Base-by-base conservation (phyloP, 2,329 filamentous ascomycete species). In the Arthrobotrys conoides region DNA sequence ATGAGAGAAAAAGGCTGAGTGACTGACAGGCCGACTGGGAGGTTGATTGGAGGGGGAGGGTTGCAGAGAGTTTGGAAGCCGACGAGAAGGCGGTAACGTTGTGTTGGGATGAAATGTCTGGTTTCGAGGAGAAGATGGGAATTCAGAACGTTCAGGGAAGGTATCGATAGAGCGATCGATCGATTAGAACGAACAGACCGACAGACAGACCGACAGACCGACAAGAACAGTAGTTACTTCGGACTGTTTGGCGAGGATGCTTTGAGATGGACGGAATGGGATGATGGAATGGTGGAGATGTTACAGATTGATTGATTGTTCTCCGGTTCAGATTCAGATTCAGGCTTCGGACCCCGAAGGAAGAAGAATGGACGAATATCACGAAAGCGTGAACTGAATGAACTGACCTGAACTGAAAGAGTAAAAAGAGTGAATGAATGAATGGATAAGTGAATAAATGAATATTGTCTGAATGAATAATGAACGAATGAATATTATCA, bases 91-190 rank as follows among this genome's bases (percentile, higher is more conserved):
- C 38, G 46, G 55, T n/a, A 59, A 1, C 14, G 38, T 61, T 41
- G 66, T 63, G 67, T 63, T 63, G 67, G 44, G 36, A 55, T 61
- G 71, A 64, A 46, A 66, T 51, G 46, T 76, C 55, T 49, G 64
- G 71, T 76, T 69, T 76, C 71, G 64, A 76, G 22, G 66, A n/a
- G 46, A 57, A 46, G n/a, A 4, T 16, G 10, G 16, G 44, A 46
- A 46, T 46, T 44, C 18, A 16, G n/a, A n/a, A n/a, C n/a, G 18
- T 16, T 14, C 38, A 41, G 38, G 38, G 38, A 41, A 41, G 38
- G 38, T 41, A 41, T 41, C 44, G 44, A 46, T 46, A 67, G 63
- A 53, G 48, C 48, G 46, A 66, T 27, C 16, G 44, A 30, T 12
- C 0, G 59, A 64, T 53, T 27, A 14, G 44, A 46, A 46, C 3